phyloP scores from a whole-genome alignment of 1,139 yeast species.

The Suhomyces bokatorum region DNA sequence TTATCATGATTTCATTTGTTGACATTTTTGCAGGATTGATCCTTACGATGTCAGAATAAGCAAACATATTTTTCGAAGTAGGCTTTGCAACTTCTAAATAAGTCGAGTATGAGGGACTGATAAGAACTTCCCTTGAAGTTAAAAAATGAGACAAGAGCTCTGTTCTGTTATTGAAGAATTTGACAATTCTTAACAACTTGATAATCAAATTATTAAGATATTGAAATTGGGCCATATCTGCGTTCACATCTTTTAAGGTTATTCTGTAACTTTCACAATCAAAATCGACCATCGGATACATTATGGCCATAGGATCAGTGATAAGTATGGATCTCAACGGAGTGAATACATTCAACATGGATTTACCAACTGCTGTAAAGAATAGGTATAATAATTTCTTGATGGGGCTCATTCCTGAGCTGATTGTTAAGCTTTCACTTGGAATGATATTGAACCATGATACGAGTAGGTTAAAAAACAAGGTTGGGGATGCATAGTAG shows the following conservation, averaged over 20 bases:
- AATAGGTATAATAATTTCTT: slow-evolving; percentile 38
- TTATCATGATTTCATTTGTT: slow-evolving; percentile 24
- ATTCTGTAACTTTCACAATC: slow-evolving; percentile 25
- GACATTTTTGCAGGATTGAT: slow-evolving; percentile 26
- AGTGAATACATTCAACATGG: slow-evolving; percentile 34
- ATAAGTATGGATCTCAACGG: slow-evolving; percentile 37
- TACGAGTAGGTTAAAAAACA: slow-evolving; percentile 34
- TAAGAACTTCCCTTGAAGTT: slow-evolving; percentile 23
- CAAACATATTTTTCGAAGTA: slow-evolving; percentile 5
- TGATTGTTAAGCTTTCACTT: slow-evolving; percentile 33
- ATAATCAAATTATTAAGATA: slow-evolving; percentile 17
- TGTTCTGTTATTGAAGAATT: slow-evolving; percentile 32
- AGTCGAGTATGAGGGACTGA: slow-evolving; percentile 13
- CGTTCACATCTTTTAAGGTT: slow-evolving; percentile 8
- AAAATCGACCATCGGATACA: slow-evolving; percentile 36
- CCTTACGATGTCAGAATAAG: slow-evolving; percentile 24
- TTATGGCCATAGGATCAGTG: slow-evolving; percentile 37
- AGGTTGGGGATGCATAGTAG: slow-evolving; percentile 25
- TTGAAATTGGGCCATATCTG: slow-evolving; percentile 10
- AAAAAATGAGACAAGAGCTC: slow-evolving; percentile 29
- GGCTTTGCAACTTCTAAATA: slow-evolving; percentile 21
- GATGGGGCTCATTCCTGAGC: slow-evolving; percentile 30
- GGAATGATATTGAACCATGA: slow-evolving; percentile 42
- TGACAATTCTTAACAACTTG: slow-evolving; percentile 28
- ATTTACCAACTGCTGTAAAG: slow-evolving; percentile 37